A percentile compares a stretch with the other conserved stretches of the same genome.
These are phyloP conservation scores for Acer campestre DNA, from an alignment of 345 rosid species.

Conservation along the genomic window DNA sequence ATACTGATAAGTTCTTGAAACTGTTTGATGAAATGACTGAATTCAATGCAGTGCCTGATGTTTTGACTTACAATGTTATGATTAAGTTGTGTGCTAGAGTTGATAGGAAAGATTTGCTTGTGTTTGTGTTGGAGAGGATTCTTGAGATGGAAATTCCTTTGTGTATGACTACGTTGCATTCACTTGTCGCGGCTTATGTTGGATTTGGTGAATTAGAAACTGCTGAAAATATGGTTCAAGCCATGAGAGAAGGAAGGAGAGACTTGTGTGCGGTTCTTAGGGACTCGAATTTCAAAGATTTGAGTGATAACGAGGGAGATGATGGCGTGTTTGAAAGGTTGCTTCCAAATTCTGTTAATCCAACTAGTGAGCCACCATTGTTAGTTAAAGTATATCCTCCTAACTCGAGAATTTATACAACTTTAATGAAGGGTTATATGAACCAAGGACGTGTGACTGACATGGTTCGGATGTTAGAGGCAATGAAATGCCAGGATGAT, in stretches of 20 bases:
- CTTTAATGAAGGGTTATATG: constrained; percentile 97
- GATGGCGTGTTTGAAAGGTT: constrained; percentile 56
- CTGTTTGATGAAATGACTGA: constrained; percentile 74
- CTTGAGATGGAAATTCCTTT: constrained; percentile 52
- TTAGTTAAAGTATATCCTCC: constrained; percentile 67
- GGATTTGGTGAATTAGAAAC: constrained; percentile 81
- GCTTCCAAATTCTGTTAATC: constrained; percentile 63
- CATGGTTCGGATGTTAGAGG: constrained; percentile 81
- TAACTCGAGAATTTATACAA: constrained; percentile 79
- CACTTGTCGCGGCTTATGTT: constrained; percentile 89
- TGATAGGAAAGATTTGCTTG: constrained; percentile 69
- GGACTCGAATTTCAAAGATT: constrained; percentile 50
- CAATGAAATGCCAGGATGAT: constrained; percentile 76
- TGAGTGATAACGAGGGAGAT: constrained; percentile 42
- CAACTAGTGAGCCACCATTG: constrained; percentile 55
- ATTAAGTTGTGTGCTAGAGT: constrained; percentile 83
- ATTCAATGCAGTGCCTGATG: constrained; percentile 68
- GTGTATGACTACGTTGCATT: constrained; percentile 82
- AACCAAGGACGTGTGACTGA: constrained; percentile 70
- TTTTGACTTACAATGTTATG: constrained; percentile 74
- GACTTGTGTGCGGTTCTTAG: constrained; percentile 80
- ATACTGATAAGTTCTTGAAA: constrained; percentile 52
- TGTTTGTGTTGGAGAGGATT: constrained; percentile 73
- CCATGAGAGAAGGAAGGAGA: constrained; percentile 85
- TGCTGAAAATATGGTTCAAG: constrained; percentile 80